Base-by-base conservation (phyloP, 2,329 filamentous ascomycete genomes). In the Calonectria fujianensis region DNA sequence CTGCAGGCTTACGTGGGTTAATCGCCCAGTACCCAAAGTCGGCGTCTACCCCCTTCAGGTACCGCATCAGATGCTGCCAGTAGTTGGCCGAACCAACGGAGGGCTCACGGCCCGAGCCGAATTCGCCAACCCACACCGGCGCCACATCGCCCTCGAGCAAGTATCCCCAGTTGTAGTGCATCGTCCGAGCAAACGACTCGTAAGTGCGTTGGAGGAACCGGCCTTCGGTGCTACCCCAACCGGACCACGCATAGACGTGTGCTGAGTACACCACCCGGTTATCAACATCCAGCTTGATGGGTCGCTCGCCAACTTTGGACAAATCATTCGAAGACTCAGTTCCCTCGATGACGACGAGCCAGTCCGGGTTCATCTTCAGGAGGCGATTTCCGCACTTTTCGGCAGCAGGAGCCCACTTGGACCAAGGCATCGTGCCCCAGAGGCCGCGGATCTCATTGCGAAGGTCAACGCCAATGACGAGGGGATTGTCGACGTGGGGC, bases 11-110 rank as follows among this genome's bases (percentile, higher is more conserved):
- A 61, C 91, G 86, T 50, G 92, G 91, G 84, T 94, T 94, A 77
- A 94, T 82, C 20, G 92, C 92, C 93, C 93, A 94, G 83, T 94
- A 94, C 9, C 90, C 93, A 85, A 93, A 93, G 78, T 94, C 92
- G 13, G 90, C 91, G 78, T 93, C 91, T 66, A 91, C 83, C 3
- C 85, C 83, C 79, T 88, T 88, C 72, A 94, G 86, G 82, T 89
- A 93, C 35, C 86, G 86, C 85, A 93, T 85, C 82, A 94, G 82
- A 81, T 94, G 91, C 54, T 85, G 83, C 93, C 92, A 94, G 85
- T 94, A 94, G 79, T 92, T 91, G 70, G 86, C 86, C 76, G 93
- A 91, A 10, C 91, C 91, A 11, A 87, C 84, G 41, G 87, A 87
- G 1, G 91, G 91, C 8, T 82, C 75, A 64, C 85, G 84, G 24